Percentiles rank a stretch among this genome's conserved stretches.
phyloP scores from a whole-genome alignment of 306 rosid genomes.

The Medicago ruthenica region DNA sequence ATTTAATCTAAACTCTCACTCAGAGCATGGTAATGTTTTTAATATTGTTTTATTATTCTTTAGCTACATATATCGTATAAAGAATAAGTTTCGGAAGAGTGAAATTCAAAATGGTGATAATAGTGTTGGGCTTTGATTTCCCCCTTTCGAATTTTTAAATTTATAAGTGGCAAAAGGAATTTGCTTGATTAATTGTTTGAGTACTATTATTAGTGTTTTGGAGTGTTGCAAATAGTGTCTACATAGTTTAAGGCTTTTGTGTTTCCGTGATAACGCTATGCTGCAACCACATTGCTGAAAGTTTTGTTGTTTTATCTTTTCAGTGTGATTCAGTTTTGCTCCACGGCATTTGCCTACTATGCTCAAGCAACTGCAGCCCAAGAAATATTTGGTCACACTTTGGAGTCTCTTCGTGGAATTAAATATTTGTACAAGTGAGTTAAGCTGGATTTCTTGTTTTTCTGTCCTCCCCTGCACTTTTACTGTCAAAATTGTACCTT shows the following conservation, averaged over 20 bases:
- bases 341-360: conserved; percentile 98
- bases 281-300: conserved; percentile 32
- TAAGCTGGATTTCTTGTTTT: conserved; percentile 30
- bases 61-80: background rate
- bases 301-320: conserved; percentile 43
- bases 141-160: background rate
- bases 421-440: conserved; percentile 94
- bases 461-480: background rate
- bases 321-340: conserved; percentile 99
- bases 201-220: background rate
- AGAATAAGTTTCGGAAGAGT: background rate
- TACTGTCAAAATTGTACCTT: background rate
- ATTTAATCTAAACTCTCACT: conserved; percentile 2
- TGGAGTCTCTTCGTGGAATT: conserved; percentile 97
- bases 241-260: background rate
- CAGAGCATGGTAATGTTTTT: background rate
- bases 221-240: background rate
- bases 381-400: conserved; percentile 97
- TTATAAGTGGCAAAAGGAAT: conserved; percentile 10
- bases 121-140: conserved; percentile 26
- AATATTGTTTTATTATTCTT: background rate
- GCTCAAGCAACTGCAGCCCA: conserved; percentile 99
- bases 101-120: conserved; percentile 18
- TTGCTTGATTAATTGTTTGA: conserved; percentile 5
- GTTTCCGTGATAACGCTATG: conserved; percentile 27